Evolutionary conservation across 306 rosid species (phyloP).

Genomic region (Vicia villosa): DNA sequence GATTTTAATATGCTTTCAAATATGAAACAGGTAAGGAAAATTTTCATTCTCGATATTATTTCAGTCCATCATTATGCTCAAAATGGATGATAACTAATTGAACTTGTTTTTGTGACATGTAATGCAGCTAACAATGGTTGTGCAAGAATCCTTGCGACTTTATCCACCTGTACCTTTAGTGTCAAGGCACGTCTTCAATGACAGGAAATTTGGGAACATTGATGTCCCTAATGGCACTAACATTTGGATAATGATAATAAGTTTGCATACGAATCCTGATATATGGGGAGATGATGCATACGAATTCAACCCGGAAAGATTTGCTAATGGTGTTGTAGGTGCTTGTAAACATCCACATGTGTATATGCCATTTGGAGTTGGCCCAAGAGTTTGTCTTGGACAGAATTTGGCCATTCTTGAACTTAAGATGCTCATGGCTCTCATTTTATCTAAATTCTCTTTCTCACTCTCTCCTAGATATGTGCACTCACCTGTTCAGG

Average conservation of each 20-base stretch:
- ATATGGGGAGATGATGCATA: conserved; percentile 40
- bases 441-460: conserved; percentile 50
- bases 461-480: conserved; percentile 47
- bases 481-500: conserved; percentile 37
- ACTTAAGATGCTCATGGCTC: conserved; percentile 47
- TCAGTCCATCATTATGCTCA: too few species aligned
- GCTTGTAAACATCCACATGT: conserved; percentile 41
- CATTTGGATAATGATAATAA: conserved; percentile 24
- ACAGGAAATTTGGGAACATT: conserved; percentile 36
- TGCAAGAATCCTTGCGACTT: conserved; percentile 40
- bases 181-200: conserved; percentile 33
- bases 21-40: conserved; percentile 48
- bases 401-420: conserved; percentile 42
- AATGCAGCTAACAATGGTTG: conserved; percentile 43
- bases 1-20: conserved; percentile 45
- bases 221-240: conserved; percentile 33
- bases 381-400: conserved; percentile 48
- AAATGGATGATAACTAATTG: too few species aligned
- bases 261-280: conserved; percentile 34
- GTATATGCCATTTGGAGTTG: conserved; percentile 46
- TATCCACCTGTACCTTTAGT: conserved; percentile 32
- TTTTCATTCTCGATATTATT: neutral
- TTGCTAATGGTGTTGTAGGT: conserved; percentile 38
- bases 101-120: too few species aligned
- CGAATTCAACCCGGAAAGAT: conserved; percentile 44